Conservation (phyloP, 768 basidiomycete species). For the Tylopilus cervinicoccineus region DNA sequence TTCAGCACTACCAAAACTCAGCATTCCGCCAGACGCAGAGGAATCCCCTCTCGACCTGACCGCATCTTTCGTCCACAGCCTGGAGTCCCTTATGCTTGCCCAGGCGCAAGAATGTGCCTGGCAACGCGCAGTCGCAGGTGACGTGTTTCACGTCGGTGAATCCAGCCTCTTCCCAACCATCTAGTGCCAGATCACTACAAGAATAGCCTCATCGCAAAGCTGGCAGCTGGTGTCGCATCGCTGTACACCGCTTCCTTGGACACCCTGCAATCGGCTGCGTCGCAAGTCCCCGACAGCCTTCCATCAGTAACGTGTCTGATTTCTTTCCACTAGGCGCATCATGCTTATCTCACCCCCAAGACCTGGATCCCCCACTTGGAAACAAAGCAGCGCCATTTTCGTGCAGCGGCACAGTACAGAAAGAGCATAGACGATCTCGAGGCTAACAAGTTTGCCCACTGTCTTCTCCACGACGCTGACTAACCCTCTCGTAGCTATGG, state of each 20-base stretch:
- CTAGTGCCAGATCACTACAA: slow-evolving; percentile 56
- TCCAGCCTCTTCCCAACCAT: background rate
- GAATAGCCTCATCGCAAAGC: slow-evolving; percentile 78
- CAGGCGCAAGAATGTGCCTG: slow-evolving; percentile 97
- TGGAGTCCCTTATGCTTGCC: slow-evolving; percentile 81
- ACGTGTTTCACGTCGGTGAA: background rate
- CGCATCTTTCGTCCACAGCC: slow-evolving; percentile 49
- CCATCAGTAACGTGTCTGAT: slow-evolving; percentile 45
- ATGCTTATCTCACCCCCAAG: slow-evolving; percentile 31
- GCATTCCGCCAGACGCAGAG: slow-evolving; percentile 44
- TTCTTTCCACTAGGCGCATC: background rate
- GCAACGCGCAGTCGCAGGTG: slow-evolving; percentile 87
- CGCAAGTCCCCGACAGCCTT: slow-evolving; percentile 44
- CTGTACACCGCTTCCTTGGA: slow-evolving; percentile 55
- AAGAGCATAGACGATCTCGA: slow-evolving; percentile 88
- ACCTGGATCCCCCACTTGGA: slow-evolving; percentile 79
- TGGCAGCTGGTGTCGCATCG: slow-evolving; percentile 71
- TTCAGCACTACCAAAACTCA: slow-evolving; percentile 50
- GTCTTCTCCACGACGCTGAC: background rate
- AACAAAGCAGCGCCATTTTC: slow-evolving; percentile 81
- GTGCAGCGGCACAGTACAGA: slow-evolving; percentile 83
- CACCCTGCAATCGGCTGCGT: slow-evolving; percentile 40
- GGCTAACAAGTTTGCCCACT: slow-evolving; percentile 51
- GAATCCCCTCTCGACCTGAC: slow-evolving; percentile 67
- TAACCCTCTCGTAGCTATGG: slow-evolving; percentile 63